A percentile compares a stretch with the other conserved stretches of the same genome.
Conservation (phyloP, 2,329 filamentous ascomycete species). For the Sclerotinia glacialis region DNA sequence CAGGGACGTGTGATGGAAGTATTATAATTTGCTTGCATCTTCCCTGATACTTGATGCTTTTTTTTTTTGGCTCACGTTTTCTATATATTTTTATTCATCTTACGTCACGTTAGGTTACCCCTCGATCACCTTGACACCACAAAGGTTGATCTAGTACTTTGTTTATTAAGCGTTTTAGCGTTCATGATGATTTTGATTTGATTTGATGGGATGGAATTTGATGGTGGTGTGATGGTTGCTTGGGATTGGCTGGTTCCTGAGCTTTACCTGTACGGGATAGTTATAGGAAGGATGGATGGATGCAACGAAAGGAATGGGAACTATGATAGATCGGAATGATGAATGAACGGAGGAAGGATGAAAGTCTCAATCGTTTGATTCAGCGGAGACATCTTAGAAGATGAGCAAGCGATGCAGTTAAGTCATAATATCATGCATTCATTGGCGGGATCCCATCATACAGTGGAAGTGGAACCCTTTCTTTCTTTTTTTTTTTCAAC, state of each 20-base stretch:
- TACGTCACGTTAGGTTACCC: neutral
- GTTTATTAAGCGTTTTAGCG: constrained; percentile 14
- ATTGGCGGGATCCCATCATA: neutral
- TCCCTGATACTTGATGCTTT: neutral
- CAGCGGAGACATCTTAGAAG: neutral
- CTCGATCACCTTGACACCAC: neutral
- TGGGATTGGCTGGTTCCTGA: constrained; percentile 16
- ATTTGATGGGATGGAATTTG: neutral
- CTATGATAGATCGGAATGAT: too few species aligned
- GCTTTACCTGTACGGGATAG: constrained; percentile 2
- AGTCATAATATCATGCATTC: neutral
- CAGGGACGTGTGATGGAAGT: constrained; percentile 35
- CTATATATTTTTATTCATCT: neutral
- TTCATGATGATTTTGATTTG: constrained; percentile 15
- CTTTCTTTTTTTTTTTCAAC: neutral
- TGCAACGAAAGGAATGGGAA: too few species aligned
- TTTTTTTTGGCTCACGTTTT: neutral
- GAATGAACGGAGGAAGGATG: neutral
- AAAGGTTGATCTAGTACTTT: constrained; percentile 2
- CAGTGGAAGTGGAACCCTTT: neutral
- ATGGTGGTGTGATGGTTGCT: constrained; percentile 5
- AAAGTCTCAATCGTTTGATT: neutral
- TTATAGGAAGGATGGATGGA: neutral
- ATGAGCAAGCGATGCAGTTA: neutral
- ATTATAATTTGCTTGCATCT: constrained; percentile 22